Evolutionary conservation across 495 filamentous ascomycete genomes (phyloP).

Genomic region (Friedmanniomyces simplex): DNA sequence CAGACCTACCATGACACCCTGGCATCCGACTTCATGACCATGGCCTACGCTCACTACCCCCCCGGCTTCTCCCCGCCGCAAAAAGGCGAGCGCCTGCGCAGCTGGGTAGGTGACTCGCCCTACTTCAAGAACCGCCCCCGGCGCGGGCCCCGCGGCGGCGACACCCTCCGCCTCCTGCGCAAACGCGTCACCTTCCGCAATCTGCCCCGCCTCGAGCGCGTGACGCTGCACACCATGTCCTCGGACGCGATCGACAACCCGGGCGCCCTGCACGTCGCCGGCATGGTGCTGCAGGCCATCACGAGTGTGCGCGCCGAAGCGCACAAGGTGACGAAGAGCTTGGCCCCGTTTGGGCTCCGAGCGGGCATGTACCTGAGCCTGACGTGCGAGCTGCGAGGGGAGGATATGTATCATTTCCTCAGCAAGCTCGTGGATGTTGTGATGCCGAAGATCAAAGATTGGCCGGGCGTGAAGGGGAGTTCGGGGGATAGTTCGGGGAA

Average conservation of each 20-base stretch:
- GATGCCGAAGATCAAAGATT: slow-evolving; percentile 90
- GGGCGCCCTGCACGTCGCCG: slow-evolving; percentile 63
- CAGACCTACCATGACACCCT: slow-evolving; percentile 83
- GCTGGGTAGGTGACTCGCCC: slow-evolving; percentile 81
- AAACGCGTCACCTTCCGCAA: slow-evolving; percentile 74
- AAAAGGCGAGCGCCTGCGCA: slow-evolving; percentile 60
- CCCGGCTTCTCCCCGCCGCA: slow-evolving; percentile 59
- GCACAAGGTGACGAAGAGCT: slow-evolving; percentile 54
- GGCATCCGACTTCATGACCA: slow-evolving; percentile 79
- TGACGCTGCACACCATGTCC: slow-evolving; percentile 70
- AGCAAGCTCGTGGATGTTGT: slow-evolving; percentile 79
- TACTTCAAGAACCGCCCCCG: slow-evolving; percentile 86
- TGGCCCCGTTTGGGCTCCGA: slow-evolving; percentile 53
- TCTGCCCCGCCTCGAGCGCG: slow-evolving; percentile 67
- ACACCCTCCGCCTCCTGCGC: slow-evolving; percentile 57
- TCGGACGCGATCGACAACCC: slow-evolving; percentile 50
- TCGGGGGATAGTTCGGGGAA: slow-evolving; percentile 81
- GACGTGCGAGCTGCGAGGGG: slow-evolving; percentile 61
- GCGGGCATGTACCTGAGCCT: slow-evolving; percentile 49
- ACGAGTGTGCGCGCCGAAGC: slow-evolving; percentile 64
- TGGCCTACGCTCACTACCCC: slow-evolving; percentile 70
- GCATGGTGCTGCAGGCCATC: slow-evolving; percentile 75
- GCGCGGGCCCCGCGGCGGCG: slow-evolving; percentile 68
- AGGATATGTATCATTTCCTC: slow-evolving; percentile 80
- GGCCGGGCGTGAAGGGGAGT: slow-evolving; percentile 65